Evolutionary conservation across 2,329 filamentous ascomycete species (phyloP).

Genomic region (Periconia macrospinosa): DNA sequence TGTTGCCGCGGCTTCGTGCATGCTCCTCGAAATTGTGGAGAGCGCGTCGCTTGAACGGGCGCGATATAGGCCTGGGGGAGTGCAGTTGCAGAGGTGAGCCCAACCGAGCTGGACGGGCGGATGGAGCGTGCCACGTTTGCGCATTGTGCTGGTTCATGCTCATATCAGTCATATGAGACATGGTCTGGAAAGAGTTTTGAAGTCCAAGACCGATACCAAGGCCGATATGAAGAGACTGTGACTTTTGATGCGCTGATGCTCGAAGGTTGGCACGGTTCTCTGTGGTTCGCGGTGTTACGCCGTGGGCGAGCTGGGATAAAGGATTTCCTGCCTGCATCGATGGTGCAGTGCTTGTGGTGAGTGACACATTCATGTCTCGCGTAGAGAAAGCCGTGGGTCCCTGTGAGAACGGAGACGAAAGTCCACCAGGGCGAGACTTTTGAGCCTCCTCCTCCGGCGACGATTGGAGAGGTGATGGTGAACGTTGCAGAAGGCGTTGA

Average conservation of each 20-base stretch:
- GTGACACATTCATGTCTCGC: slow-evolving; percentile 54
- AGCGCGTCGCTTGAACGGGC: slow-evolving; percentile 61
- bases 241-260: slow-evolving; percentile 55
- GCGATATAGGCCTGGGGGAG: slow-evolving; percentile 53
- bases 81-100: slow-evolving; percentile 60
- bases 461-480: slow-evolving; percentile 60
- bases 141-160: slow-evolving; percentile 29
- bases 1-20: slow-evolving; percentile 40
- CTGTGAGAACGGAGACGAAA: slow-evolving; percentile 41
- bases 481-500: slow-evolving; percentile 62
- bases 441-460: slow-evolving; percentile 36
- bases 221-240: slow-evolving; percentile 52
- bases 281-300: slow-evolving; percentile 36
- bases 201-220: slow-evolving; percentile 48
- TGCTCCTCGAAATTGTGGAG: slow-evolving; percentile 56
- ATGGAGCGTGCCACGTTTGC: slow-evolving; percentile 38
- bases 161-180: slow-evolving; percentile 27
- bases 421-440: slow-evolving; percentile 31
- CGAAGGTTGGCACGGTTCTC: slow-evolving; percentile 49
- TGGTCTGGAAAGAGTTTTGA: slow-evolving; percentile 48
- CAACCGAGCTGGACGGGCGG: slow-evolving; percentile 33
- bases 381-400: slow-evolving; percentile 45
- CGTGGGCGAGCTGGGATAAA: slow-evolving; percentile 48
- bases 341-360: slow-evolving; percentile 54
- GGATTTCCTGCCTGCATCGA: slow-evolving; percentile 56